Evolutionary conservation across 1,139 yeast species (phyloP), one percentile per base, ranked within the genome.

Genomic region (Pichia sp.): DNA sequence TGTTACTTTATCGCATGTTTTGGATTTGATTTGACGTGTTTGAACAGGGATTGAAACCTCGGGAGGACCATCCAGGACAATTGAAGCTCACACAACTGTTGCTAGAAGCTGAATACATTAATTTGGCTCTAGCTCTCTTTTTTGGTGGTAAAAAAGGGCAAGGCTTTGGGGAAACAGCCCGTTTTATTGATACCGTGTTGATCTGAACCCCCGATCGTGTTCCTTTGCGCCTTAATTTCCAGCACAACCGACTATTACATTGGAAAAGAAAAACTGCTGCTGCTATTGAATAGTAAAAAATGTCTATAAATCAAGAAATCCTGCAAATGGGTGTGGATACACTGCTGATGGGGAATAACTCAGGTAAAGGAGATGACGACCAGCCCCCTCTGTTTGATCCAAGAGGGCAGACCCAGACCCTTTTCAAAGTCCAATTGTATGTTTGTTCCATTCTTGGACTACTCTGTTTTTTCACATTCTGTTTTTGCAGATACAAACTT

Each of bases 361-460:
- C 45, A 16, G 47, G 42, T 7, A 45, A 36, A 3, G 51, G 38
- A 11, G 55, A 48, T 16, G 64, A 61, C 10, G 44, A 53, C 19
- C 49, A 46, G 16, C 68, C 70, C 0, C 67, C 70, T 4, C 49
- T 61, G 10, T 64, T 61, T 56, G 70, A 68, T 54, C 72, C 72
- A 2, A 53, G 67, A 23, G 56, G 61, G 3, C 70, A 67, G 45
- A 60, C 71, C 0, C 72, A 69, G 52, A 68, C 70, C 8, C 64
- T 68, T 31, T 70, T 70, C 58, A 64, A 64, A 50, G 69, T 65
- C 8, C 72, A 70, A 49, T 54, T 70, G 15, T 63, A 62, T 53
- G 63, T 69, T 31, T 69, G 72, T 54, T 51, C 67, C 0, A 56
- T 57, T 3, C 50, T 65, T 26, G 72, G 72, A 0, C 7, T 61